phyloP scores from a whole-genome alignment of 345 rosid species.

The Acer yangbiense region DNA sequence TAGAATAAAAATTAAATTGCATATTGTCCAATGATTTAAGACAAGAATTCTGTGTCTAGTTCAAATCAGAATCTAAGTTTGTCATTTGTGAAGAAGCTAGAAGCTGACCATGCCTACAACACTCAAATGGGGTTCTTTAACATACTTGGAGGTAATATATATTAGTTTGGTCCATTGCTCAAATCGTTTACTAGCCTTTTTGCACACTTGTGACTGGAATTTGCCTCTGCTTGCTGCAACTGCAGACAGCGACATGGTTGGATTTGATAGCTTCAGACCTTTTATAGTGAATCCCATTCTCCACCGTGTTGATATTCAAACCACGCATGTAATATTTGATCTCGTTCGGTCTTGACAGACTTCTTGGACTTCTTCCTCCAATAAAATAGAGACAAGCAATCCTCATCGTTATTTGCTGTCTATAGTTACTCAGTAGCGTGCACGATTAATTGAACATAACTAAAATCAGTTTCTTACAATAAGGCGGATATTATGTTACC shows the following conservation, averaged over 20 bases:
- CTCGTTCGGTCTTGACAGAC: too few relatives aligned
- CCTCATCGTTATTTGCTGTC: too few relatives aligned
- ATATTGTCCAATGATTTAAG: too few relatives aligned
- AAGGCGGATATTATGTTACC: neutral
- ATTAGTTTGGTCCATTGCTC: conserved; percentile 8
- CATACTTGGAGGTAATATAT: neutral
- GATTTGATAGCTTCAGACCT: neutral
- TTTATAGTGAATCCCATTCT: too few relatives aligned
- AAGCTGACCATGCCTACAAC: conserved; percentile 11
- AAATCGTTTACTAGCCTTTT: neutral
- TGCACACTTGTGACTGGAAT: neutral
- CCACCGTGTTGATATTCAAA: too few relatives aligned
- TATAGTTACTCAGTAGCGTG: too few relatives aligned
- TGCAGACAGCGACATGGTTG: neutral
- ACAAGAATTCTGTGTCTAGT: neutral
- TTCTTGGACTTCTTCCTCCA: neutral
- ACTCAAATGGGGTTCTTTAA: conserved; percentile 8
- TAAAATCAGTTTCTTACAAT: neutral
- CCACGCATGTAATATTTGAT: too few relatives aligned
- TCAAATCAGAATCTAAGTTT: conserved; percentile 6
- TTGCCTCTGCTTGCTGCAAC: neutral
- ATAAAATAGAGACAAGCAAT: too few relatives aligned
- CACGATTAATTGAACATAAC: neutral
- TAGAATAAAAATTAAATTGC: too few relatives aligned
- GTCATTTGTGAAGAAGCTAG: conserved; percentile 16